phyloP scores from a whole-genome alignment of 2,329 filamentous ascomycete genomes.

The Trichoderma sp. region DNA sequence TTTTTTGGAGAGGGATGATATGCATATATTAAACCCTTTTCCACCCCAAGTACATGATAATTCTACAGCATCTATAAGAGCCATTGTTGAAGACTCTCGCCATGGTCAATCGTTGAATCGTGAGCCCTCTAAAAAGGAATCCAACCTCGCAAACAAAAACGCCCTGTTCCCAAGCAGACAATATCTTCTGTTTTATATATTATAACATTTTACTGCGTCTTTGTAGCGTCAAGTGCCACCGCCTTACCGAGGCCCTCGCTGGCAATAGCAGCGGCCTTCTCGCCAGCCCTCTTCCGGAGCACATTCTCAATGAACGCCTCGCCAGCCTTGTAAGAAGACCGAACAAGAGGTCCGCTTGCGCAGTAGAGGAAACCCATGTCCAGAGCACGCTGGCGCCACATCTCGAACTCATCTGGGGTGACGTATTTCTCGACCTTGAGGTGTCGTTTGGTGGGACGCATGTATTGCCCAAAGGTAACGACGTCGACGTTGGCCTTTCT shows the following conservation, averaged over 20 bases:
- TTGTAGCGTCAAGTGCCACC: constrained; percentile 36
- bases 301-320: constrained; percentile 99
- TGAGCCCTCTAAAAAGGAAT: constrained; percentile 17
- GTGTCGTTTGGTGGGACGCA: constrained; percentile 96
- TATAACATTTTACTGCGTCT: not conserved
- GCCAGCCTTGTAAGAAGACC: constrained; percentile 95
- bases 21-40: not conserved
- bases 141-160: constrained; percentile 9
- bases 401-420: constrained; percentile 84
- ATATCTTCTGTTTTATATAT: not conserved
- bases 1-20: not conserved
- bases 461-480: constrained; percentile 99
- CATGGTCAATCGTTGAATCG: constrained; percentile 30
- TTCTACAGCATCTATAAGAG: constrained; percentile 12
- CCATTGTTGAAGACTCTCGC: constrained; percentile 30
- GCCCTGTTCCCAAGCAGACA: not conserved
- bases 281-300: constrained; percentile 70
- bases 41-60: not conserved
- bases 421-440: constrained; percentile 97
- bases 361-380: constrained; percentile 97
- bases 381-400: constrained; percentile 84
- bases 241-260: constrained; percentile 38
- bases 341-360: constrained; percentile 86
- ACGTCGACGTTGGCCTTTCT: constrained; percentile 82
- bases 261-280: constrained; percentile 34